These are phyloP conservation scores for Sugiyamaella novakii DNA, from an alignment of 1,139 yeast genomes.

Conservation along the genomic window DNA sequence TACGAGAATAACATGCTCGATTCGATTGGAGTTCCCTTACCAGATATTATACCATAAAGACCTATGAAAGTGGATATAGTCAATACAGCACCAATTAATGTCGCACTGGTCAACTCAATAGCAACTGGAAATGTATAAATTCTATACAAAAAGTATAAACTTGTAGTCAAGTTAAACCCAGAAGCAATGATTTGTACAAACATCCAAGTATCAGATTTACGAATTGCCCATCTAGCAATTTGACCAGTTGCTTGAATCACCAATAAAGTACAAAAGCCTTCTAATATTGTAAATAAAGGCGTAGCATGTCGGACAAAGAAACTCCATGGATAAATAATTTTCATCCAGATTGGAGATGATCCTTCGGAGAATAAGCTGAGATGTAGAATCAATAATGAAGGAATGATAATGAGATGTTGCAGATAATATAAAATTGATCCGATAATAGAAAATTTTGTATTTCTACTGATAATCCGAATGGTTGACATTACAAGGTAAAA, in stretches of 20 bases:
- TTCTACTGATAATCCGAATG: slow-evolving; percentile 57
- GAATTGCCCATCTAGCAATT: slow-evolving; percentile 71
- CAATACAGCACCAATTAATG: slow-evolving; percentile 80
- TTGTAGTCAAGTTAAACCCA: slow-evolving; percentile 73
- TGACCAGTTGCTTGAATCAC: slow-evolving; percentile 92
- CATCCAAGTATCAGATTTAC: slow-evolving; percentile 76
- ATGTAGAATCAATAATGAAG: slow-evolving; percentile 75
- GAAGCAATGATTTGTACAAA: slow-evolving; percentile 72
- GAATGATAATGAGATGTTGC: slow-evolving; percentile 74
- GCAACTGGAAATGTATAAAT: slow-evolving; percentile 75
- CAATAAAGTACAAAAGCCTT: slow-evolving; percentile 88
- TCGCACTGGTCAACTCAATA: slow-evolving; percentile 70
- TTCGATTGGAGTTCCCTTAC: slow-evolving; percentile 86
- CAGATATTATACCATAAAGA: slow-evolving; percentile 78
- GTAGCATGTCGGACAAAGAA: slow-evolving; percentile 74
- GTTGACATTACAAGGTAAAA: slow-evolving; percentile 75
- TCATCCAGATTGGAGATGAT: slow-evolving; percentile 38
- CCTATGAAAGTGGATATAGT: slow-evolving; percentile 77
- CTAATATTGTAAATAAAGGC: slow-evolving; percentile 82
- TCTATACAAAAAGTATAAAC: slow-evolving; percentile 76
- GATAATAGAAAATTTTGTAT: slow-evolving; percentile 51
- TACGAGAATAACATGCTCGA: slow-evolving; percentile 84
- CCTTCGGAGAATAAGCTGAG: slow-evolving; percentile 54
- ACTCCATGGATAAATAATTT: slow-evolving; percentile 64
- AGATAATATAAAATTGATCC: slow-evolving; percentile 68